Percentiles rank a stretch among this genome's conserved stretches.
phyloP scores from a whole-genome alignment of 345 rosid species.

The Noccaea caerulescens region DNA sequence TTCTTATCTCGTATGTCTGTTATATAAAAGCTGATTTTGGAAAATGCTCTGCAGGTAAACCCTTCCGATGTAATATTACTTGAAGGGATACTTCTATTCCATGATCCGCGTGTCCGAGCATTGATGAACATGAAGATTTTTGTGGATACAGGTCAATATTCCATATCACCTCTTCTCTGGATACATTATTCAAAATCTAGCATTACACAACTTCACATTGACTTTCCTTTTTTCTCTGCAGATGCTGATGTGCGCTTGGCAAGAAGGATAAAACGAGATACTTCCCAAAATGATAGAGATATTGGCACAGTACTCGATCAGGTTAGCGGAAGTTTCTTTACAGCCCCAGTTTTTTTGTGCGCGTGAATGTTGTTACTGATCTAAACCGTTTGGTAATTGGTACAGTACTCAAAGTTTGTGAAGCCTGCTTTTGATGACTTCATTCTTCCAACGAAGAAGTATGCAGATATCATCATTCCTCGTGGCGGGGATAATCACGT shows the following conservation, averaged over 20 bases:
- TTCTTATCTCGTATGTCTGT: not conserved
- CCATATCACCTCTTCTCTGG: constrained; percentile 15
- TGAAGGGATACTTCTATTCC: constrained; percentile 89
- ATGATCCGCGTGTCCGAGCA: constrained; percentile 78
- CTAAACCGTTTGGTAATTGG: constrained; percentile 40
- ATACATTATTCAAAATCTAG: not conserved
- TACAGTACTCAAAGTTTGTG: constrained; percentile 96
- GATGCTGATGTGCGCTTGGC: constrained; percentile 98
- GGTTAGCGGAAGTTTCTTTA: constrained; percentile 46
- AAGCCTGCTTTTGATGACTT: constrained; percentile 97
- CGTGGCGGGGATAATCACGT: constrained; percentile 99
- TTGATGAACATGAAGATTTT: constrained; percentile 96
- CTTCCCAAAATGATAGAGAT: constrained; percentile 80
- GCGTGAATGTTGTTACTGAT: not conserved
- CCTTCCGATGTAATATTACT: constrained; percentile 88
- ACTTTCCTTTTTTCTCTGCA: constrained; percentile 62
- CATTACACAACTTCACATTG: not conserved
- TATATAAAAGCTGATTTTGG: not conserved
- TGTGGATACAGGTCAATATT: constrained; percentile 80
- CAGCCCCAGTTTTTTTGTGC: not conserved
- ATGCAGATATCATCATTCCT: constrained; percentile 91
- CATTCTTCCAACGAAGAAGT: constrained; percentile 95
- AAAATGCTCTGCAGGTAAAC: constrained; percentile 65
- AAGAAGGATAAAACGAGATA: constrained; percentile 91
- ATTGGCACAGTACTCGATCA: constrained; percentile 86